Evolutionary conservation across 345 rosid species (phyloP).

Genomic region (Arabis hirsuta): DNA sequence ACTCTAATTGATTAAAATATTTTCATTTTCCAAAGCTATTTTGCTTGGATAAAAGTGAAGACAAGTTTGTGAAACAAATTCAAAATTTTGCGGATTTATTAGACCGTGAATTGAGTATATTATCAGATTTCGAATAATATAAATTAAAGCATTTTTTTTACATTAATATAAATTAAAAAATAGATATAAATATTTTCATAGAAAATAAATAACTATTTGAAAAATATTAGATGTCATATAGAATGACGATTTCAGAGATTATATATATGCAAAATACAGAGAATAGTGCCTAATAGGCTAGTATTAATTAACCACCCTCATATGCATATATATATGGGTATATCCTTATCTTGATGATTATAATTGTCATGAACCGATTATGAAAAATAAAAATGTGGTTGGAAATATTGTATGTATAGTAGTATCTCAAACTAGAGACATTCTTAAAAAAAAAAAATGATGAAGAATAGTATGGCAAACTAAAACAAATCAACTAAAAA

Average conservation of each 20-base stretch:
- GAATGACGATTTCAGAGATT: too few relatives aligned
- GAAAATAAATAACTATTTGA: too few relatives aligned
- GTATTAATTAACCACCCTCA: neutral
- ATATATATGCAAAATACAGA: too few relatives aligned
- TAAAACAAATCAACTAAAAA: constrained; percentile 5
- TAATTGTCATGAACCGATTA: constrained; percentile 1
- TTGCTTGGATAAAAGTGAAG: neutral
- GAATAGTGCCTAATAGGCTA: too few relatives aligned
- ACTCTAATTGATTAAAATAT: neutral
- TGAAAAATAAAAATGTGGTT: constrained; percentile 13
- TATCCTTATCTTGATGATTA: neutral
- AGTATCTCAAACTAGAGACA: constrained; percentile 23
- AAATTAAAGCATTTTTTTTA: too few relatives aligned
- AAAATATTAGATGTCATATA: too few relatives aligned
- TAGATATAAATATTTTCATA: too few relatives aligned
- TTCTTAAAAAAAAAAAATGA: neutral
- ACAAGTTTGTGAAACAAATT: neutral
- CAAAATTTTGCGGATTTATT: too few relatives aligned
- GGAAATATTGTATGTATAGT: constrained; percentile 6
- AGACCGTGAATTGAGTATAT: too few relatives aligned
- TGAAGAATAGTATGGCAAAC: constrained; percentile 2
- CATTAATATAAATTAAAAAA: too few relatives aligned
- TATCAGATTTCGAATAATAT: too few relatives aligned
- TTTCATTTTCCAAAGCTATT: neutral
- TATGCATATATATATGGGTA: neutral